Conservation (phyloP, 1,139 yeast species). For the Pichia sp. region DNA sequence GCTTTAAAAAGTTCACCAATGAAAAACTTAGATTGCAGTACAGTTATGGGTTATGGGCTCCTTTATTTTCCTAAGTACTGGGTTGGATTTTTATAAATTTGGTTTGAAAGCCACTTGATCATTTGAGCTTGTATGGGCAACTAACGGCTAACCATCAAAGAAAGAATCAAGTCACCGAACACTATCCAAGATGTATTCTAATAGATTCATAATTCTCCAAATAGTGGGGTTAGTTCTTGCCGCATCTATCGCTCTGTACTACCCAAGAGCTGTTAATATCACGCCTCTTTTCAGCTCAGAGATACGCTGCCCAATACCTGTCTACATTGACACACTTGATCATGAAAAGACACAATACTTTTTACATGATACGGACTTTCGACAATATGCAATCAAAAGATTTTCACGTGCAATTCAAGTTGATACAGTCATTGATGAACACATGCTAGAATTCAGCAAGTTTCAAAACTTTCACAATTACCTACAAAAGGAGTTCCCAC, state of each 20-base stretch:
- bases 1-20: no score
- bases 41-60: no score
- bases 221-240: slow-evolving; percentile 2
- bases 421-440: slow-evolving; percentile 48
- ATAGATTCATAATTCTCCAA: not conserved
- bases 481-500: slow-evolving; percentile 37
- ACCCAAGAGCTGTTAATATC: slow-evolving; percentile 7
- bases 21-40: no score
- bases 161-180: no score
- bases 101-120: no score
- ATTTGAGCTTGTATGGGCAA: no score
- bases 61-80: no score
- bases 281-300: slow-evolving; percentile 3
- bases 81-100: no score
- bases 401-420: slow-evolving; percentile 52
- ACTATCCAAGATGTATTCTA: not conserved
- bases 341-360: slow-evolving; percentile 21
- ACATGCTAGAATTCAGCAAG: slow-evolving; percentile 28
- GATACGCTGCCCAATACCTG: slow-evolving; percentile 8
- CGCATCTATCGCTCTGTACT: slow-evolving; percentile 1
- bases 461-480: slow-evolving; percentile 37
- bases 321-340: slow-evolving; percentile 5
- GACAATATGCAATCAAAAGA: slow-evolving; percentile 34
- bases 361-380: slow-evolving; percentile 33
- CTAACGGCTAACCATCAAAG: no score